phyloP scores from a whole-genome alignment of 1,284 basidiomycete species.

The Sparassis latifolia region DNA sequence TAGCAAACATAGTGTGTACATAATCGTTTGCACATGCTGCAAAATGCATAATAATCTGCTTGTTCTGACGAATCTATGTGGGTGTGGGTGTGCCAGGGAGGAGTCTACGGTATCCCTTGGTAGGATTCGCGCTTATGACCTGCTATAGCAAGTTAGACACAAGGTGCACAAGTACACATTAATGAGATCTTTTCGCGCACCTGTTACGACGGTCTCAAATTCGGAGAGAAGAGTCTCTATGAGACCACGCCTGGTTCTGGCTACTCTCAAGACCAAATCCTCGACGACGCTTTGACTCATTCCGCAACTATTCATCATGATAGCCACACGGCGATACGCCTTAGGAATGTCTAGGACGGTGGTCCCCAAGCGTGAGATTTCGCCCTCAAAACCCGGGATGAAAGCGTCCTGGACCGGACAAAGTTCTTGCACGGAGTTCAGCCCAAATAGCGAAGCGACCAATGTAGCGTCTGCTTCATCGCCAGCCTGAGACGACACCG shows the following conservation, averaged over 20 bases:
- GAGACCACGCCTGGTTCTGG: constrained; percentile 8
- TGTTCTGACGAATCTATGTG: too few species aligned
- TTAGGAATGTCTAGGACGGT: constrained; percentile 19
- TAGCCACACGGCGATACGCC: constrained; percentile 17
- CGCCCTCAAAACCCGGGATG: constrained; percentile 9
- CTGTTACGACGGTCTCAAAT: too few species aligned
- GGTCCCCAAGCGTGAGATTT: constrained; percentile 15
- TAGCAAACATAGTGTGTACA: not conserved
- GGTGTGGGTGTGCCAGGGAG: too few species aligned
- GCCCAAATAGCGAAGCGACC: constrained; percentile 15
- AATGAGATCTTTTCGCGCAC: too few species aligned
- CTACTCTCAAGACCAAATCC: constrained; percentile 11
- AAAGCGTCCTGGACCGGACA: constrained; percentile 3
- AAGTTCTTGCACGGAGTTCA: constrained; percentile 4
- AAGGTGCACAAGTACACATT: too few species aligned
- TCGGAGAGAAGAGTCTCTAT: constrained; percentile 1
- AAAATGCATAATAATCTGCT: too few species aligned
- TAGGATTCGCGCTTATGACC: too few species aligned
- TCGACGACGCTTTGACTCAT: constrained; percentile 10
- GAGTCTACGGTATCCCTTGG: too few species aligned
- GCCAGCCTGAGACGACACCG: constrained; percentile 4
- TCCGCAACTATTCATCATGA: constrained; percentile 14
- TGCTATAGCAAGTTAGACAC: too few species aligned
- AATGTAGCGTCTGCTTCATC: constrained; percentile 12
- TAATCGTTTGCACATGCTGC: too few species aligned